Conservation (phyloP, 192 early-diverging fungal genomes). For the Linderina pennispora region DNA sequence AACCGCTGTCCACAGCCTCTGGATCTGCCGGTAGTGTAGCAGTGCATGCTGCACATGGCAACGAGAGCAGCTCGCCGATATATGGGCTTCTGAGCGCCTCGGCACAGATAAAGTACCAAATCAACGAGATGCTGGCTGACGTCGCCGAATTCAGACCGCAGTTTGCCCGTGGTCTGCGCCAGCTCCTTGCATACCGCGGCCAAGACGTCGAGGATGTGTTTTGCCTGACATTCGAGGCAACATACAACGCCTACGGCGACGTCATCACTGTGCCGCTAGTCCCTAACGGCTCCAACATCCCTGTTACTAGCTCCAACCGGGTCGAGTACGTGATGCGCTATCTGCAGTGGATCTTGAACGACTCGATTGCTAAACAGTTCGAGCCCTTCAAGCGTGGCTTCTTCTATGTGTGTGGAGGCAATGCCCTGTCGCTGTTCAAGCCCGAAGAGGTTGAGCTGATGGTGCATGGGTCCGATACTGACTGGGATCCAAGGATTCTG, state of each 20-base stretch:
- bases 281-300: conserved; percentile 50
- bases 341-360: conserved; percentile 75
- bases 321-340: conserved; percentile 79
- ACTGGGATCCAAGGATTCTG: conserved; percentile 26
- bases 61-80: conserved; percentile 21
- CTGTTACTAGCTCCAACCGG: conserved; percentile 61
- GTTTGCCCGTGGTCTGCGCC: conserved; percentile 73
- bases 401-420: conserved; percentile 80
- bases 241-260: conserved; percentile 67
- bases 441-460: conserved; percentile 90
- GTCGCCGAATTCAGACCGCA: conserved; percentile 66
- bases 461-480: conserved; percentile 74
- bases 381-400: conserved; percentile 83
- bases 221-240: conserved; percentile 69
- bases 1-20: too few relatives aligned
- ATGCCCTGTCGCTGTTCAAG: conserved; percentile 78
- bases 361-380: conserved; percentile 67
- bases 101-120: conserved; percentile 41
- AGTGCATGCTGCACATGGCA: background rate
- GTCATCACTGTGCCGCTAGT: conserved; percentile 58
- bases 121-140: conserved; percentile 70
- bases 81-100: conserved; percentile 32
- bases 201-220: conserved; percentile 84
- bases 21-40: background rate
- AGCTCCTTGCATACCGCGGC: conserved; percentile 73